Evolutionary conservation across 2,329 filamentous ascomycete genomes (phyloP).

Genomic region (Drechslera avenae): DNA sequence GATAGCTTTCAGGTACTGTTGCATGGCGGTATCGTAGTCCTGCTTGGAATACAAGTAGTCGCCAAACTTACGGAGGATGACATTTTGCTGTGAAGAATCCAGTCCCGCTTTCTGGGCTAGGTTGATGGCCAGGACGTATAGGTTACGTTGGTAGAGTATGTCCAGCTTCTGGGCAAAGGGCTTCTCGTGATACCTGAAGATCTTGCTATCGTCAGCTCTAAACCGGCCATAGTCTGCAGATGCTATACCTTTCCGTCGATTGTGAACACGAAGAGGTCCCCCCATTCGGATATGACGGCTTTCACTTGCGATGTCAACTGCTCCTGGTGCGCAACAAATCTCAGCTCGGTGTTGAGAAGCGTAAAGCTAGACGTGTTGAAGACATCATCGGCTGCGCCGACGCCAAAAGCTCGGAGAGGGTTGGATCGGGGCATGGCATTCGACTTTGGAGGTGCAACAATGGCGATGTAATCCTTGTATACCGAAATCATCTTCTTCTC

Average conservation of each 20-base stretch:
- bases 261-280: slow-evolving; percentile 85
- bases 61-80: slow-evolving; percentile 91
- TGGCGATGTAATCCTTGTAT: slow-evolving; percentile 82
- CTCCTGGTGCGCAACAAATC: slow-evolving; percentile 88
- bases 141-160: slow-evolving; percentile 89
- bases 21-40: slow-evolving; percentile 98
- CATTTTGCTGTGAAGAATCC: slow-evolving; percentile 79
- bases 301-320: slow-evolving; percentile 80
- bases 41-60: slow-evolving; percentile 94
- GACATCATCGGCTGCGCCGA: slow-evolving; percentile 72
- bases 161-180: slow-evolving; percentile 88
- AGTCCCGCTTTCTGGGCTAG: slow-evolving; percentile 88
- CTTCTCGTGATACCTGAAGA: slow-evolving; percentile 90
- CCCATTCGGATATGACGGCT: slow-evolving; percentile 84
- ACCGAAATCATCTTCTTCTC: slow-evolving; percentile 81
- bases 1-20: slow-evolving; percentile 94
- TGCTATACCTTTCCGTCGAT: slow-evolving; percentile 81
- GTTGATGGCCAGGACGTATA: slow-evolving; percentile 90
- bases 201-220: slow-evolving; percentile 54
- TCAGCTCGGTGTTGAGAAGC: slow-evolving; percentile 86
- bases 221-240: neutral
- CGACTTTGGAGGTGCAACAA: slow-evolving; percentile 78
- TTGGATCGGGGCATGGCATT: slow-evolving; percentile 61
- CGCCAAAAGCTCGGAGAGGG: slow-evolving; percentile 74
- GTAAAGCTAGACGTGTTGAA: slow-evolving; percentile 90